Percentiles rank a stretch among this genome's conserved stretches.
phyloP scores from a whole-genome alignment of 2,329 filamentous ascomycete genomes.

The Grosmannia serpens region DNA sequence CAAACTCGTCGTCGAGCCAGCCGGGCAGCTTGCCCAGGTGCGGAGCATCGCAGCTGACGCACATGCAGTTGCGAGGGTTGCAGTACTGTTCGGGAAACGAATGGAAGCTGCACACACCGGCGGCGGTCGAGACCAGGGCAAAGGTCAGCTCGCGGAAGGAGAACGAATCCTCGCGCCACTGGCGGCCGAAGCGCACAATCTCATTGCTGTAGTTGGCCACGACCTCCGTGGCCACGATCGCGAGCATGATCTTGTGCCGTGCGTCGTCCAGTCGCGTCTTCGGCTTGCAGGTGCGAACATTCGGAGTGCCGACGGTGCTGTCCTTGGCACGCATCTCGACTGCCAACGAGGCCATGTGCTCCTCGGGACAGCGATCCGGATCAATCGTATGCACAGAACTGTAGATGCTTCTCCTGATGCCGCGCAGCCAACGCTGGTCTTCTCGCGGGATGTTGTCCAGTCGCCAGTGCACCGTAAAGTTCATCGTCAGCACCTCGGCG shows the following conservation, averaged over 20 bases:
- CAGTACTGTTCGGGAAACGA: neutral
- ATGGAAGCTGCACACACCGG: neutral
- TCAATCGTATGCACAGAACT: neutral
- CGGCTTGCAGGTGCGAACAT: neutral
- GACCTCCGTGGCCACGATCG: neutral
- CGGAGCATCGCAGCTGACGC: neutral
- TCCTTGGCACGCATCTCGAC: neutral
- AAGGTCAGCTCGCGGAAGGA: conserved; percentile 4
- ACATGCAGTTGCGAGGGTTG: neutral
- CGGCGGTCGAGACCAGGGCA: conserved; percentile 1
- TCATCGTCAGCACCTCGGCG: conserved; percentile 3
- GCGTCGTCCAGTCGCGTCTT: neutral
- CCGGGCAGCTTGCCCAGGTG: neutral
- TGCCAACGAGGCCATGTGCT: conserved; percentile 2
- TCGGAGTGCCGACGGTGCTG: neutral
- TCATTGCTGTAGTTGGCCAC: neutral
- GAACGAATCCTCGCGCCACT: neutral
- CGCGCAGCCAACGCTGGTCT: neutral
- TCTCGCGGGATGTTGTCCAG: conserved; percentile 2
- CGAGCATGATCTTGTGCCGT: neutral
- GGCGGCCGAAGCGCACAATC: neutral
- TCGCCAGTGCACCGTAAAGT: conserved; percentile 3
- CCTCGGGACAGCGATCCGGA: neutral
- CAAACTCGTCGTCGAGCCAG: neutral
- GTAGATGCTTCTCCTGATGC: neutral